Evolutionary conservation across 176 grass and related monocot species (phyloP).

Genomic region (Phoenix dactylifera): DNA sequence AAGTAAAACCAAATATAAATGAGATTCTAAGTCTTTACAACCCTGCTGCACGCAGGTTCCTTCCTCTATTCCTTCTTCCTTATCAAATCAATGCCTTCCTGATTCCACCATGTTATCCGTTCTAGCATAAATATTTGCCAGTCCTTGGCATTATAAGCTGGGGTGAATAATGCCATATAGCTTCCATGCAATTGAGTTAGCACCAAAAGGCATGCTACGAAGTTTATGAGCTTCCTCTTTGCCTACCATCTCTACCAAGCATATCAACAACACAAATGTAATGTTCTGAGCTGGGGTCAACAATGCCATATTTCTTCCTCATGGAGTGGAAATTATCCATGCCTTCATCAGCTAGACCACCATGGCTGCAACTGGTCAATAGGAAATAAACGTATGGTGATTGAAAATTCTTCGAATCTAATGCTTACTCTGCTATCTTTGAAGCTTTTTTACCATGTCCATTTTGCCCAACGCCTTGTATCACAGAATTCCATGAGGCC

Average conservation of each 20-base stretch:
- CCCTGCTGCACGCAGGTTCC: constrained; percentile 19
- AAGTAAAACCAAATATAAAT: too few species aligned
- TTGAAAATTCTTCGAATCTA: constrained; percentile 26
- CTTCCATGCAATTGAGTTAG: constrained; percentile 22
- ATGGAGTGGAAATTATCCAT: constrained; percentile 40
- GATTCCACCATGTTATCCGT: neutral
- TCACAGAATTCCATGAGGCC: constrained; percentile 45
- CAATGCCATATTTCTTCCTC: constrained; percentile 22
- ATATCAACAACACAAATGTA: constrained; percentile 35
- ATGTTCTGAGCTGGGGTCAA: constrained; percentile 25
- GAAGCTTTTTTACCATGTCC: constrained; percentile 24
- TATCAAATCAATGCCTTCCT: neutral
- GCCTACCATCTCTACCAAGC: constrained; percentile 39
- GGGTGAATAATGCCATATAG: too few species aligned
- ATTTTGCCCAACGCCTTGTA: constrained; percentile 59
- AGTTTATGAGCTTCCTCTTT: constrained; percentile 31
- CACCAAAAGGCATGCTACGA: constrained; percentile 18
- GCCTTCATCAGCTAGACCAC: constrained; percentile 25
- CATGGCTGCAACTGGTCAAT: constrained; percentile 37
- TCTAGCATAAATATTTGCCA: neutral
- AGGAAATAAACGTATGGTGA: constrained; percentile 38
- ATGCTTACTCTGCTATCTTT: constrained; percentile 19
- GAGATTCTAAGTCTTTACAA: constrained; percentile 7
- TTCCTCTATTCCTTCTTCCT: constrained; percentile 2
- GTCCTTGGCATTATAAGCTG: constrained; percentile 1